These are phyloP conservation scores for Pezicula rhizophila DNA, from an alignment of 2,329 filamentous ascomycete species.

Conservation along the genomic window DNA sequence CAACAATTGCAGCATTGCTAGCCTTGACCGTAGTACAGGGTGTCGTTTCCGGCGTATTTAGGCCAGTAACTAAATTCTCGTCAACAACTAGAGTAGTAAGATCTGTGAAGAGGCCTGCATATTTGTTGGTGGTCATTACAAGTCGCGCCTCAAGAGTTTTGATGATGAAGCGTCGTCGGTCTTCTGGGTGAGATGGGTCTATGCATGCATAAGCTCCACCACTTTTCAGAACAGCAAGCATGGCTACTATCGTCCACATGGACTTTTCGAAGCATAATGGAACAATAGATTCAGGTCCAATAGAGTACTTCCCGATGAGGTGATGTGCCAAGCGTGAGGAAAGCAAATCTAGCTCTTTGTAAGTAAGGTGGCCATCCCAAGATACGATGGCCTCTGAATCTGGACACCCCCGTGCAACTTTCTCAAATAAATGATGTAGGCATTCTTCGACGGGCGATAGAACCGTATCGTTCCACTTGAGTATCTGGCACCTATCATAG, in stretches of 20 bases:
- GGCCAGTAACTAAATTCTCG: neutral
- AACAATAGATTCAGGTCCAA: slow-evolving; percentile 6
- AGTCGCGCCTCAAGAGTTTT: neutral
- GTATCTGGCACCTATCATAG: too few species aligned
- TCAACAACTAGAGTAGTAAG: neutral
- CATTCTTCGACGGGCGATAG: neutral
- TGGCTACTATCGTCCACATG: slow-evolving; percentile 12
- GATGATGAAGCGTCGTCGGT: neutral
- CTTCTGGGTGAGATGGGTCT: slow-evolving; percentile 7
- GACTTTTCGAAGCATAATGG: slow-evolving; percentile 16
- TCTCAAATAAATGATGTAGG: slow-evolving; percentile 2
- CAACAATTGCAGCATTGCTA: neutral
- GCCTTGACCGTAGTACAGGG: neutral
- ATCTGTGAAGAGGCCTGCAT: neutral
- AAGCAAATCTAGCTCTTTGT: slow-evolving; percentile 5
- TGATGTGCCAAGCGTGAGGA: slow-evolving; percentile 2
- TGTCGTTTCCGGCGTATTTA: neutral
- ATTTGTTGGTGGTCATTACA: neutral
- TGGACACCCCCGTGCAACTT: neutral
- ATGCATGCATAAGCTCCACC: slow-evolving; percentile 22
- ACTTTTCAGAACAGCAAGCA: slow-evolving; percentile 18
- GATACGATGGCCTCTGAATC: slow-evolving; percentile 3
- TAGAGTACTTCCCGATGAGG: neutral
- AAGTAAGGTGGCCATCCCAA: slow-evolving; percentile 10
- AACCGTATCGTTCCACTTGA: too few species aligned